These are phyloP conservation scores for Euphrasia arctica DNA, from an alignment of 305 asterid genomes.

Conservation along the genomic window DNA sequence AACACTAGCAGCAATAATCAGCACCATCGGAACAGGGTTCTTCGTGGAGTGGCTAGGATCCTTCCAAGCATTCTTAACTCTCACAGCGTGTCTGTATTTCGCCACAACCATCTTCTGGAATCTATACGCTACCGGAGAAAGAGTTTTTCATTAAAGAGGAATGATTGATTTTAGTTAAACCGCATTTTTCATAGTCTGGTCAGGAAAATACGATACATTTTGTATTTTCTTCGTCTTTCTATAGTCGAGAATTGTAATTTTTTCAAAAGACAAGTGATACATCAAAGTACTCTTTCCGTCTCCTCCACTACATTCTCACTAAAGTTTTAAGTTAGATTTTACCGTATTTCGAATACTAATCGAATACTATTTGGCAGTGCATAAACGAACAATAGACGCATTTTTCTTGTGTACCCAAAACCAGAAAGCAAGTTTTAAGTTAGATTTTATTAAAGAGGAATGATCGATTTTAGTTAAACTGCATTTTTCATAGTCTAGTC, in stretches of 20 bases:
- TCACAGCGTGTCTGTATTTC: constrained; percentile 85
- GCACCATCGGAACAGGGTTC: constrained; percentile 87
- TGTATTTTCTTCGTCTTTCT: no score
- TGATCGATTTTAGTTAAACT: background rate
- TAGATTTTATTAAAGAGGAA: constrained; percentile 41
- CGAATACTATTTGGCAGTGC: no score
- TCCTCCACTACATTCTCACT: no score
- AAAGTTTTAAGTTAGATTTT: no score
- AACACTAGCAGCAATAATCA: constrained; percentile 84
- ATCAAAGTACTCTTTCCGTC: no score
- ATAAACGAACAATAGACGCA: no score
- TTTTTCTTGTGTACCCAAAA: no score
- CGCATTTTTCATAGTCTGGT: background rate
- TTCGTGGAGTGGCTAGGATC: constrained; percentile 96
- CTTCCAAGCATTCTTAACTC: constrained; percentile 79
- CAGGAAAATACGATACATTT: background rate
- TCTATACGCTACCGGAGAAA: constrained; percentile 82
- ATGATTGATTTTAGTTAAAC: background rate
- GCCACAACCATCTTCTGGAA: constrained; percentile 77
- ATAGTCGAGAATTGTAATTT: no score
- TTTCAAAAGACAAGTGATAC: no score
- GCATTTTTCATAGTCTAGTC: background rate
- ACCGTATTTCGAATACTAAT: no score
- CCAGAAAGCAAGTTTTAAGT: no score
- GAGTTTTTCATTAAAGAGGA: constrained; percentile 52